phyloP scores from a whole-genome alignment of 2,329 filamentous ascomycete genomes.

The Fusarium sambucinum region DNA sequence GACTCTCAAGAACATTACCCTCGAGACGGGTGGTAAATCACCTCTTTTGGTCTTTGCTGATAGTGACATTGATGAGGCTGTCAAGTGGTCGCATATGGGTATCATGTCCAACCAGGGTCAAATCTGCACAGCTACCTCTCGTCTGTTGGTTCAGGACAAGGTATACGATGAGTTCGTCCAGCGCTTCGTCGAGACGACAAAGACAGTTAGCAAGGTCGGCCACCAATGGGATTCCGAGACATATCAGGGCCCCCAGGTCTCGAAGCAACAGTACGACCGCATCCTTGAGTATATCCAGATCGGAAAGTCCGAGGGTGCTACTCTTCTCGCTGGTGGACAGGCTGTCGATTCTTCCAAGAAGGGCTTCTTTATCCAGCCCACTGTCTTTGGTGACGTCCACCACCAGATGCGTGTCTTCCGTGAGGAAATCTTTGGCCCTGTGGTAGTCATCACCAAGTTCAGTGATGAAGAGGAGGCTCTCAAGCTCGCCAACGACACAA shows the following conservation, averaged over 20 bases:
- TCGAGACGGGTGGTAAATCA: conserved; percentile 83
- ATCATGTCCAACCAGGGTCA: conserved; percentile 73
- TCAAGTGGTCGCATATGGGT: conserved; percentile 78
- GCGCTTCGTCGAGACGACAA: conserved; percentile 80
- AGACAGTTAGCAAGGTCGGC: conserved; percentile 54
- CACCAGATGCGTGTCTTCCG: conserved; percentile 84
- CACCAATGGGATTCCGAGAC: conserved; percentile 54
- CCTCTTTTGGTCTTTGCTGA: conserved; percentile 82
- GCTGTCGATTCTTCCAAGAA: conserved; percentile 68
- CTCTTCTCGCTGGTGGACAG: conserved; percentile 52
- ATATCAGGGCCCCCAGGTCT: conserved; percentile 60
- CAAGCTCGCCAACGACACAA: conserved; percentile 76
- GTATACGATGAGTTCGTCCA: conserved; percentile 87
- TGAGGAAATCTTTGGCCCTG: conserved; percentile 91
- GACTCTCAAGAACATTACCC: conserved; percentile 62
- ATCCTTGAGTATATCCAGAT: conserved; percentile 72
- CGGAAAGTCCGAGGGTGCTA: conserved; percentile 48
- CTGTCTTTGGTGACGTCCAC: conserved; percentile 79
- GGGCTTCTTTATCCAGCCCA: conserved; percentile 89
- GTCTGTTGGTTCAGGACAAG: conserved; percentile 83
- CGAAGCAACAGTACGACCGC: conserved; percentile 73
- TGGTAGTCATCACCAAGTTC: conserved; percentile 85
- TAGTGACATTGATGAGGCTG: conserved; percentile 78
- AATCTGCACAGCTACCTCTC: conserved; percentile 78
- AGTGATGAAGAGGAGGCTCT: conserved; percentile 81